Percentiles rank a stretch among this genome's conserved stretches.
Evolutionary conservation across 176 grass and related monocot genomes (phyloP).

Genomic region (Poa pratensis): DNA sequence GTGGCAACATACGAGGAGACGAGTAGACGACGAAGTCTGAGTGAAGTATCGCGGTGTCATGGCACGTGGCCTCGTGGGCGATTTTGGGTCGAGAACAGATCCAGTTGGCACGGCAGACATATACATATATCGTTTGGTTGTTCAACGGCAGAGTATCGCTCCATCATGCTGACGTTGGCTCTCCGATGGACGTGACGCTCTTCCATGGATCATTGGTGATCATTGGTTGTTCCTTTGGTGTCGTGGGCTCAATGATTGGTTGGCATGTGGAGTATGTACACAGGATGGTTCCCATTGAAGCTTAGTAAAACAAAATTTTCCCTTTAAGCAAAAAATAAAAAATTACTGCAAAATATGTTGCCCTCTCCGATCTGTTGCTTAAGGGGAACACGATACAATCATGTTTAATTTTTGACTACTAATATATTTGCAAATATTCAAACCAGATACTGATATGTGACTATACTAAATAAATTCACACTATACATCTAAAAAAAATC

Average conservation of each 20-base stretch:
- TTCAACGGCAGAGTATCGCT: background rate
- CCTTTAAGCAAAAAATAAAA: no score
- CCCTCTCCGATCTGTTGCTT: no score
- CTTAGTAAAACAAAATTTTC: background rate
- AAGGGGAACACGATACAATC: no score
- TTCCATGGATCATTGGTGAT: no score
- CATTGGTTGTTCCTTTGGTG: no score
- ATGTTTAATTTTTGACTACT: no score
- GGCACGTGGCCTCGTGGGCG: background rate
- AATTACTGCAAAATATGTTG: no score
- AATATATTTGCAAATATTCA: no score
- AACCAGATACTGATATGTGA: no score
- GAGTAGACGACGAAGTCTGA: background rate
- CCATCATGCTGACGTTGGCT: background rate
- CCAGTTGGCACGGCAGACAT: slow-evolving; percentile 29
- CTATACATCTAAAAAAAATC: no score
- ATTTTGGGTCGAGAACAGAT: background rate
- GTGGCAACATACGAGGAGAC: background rate
- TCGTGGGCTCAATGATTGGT: background rate
- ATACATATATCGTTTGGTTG: background rate
- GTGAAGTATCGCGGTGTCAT: no score
- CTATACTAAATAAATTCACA: no score
- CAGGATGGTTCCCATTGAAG: background rate
- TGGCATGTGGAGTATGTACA: background rate
- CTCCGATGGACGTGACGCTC: background rate